Evolutionary conservation across 1,284 basidiomycete species (phyloP).

Genomic region (Neotropicomus parvogracilis): DNA sequence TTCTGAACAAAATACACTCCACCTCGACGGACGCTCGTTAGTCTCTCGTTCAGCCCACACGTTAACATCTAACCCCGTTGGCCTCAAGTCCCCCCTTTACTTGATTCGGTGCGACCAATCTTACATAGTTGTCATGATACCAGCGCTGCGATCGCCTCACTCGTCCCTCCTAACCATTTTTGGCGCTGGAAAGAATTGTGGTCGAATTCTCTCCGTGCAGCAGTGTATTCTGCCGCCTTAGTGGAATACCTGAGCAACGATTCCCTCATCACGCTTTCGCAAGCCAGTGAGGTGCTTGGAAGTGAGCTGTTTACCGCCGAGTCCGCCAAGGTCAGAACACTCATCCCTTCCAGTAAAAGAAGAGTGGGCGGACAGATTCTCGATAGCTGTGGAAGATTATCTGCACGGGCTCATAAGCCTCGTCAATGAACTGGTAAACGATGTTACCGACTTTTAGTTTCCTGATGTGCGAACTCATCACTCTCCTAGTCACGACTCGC

Average conservation of each 20-base stretch:
- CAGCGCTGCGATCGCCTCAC: slow-evolving; percentile 46
- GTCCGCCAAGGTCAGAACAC: slow-evolving; percentile 1
- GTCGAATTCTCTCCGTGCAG: slow-evolving; percentile 59
- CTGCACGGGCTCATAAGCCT: slow-evolving; percentile 79
- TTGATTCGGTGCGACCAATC: slow-evolving; percentile 54
- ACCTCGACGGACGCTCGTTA: slow-evolving; percentile 60
- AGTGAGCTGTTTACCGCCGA: slow-evolving; percentile 45
- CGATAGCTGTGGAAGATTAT: slow-evolving; percentile 76
- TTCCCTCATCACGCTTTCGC: slow-evolving; percentile 55
- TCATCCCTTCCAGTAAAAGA: slow-evolving; percentile 50
- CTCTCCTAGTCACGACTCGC: slow-evolving; percentile 67
- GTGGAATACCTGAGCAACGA: slow-evolving; percentile 62
- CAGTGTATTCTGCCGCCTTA: slow-evolving; percentile 64
- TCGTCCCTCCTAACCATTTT: slow-evolving; percentile 68
- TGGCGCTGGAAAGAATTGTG: slow-evolving; percentile 84
- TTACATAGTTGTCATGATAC: slow-evolving; percentile 53
- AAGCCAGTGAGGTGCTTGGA: slow-evolving; percentile 55
- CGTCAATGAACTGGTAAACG: slow-evolving; percentile 75
- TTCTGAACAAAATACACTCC: slow-evolving; percentile 73
- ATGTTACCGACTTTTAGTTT: neutral
- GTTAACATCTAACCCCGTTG: slow-evolving; percentile 8
- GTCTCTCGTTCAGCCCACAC: slow-evolving; percentile 19
- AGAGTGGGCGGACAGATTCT: slow-evolving; percentile 67
- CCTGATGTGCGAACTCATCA: slow-evolving; percentile 10
- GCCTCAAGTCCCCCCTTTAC: slow-evolving; percentile 53